Percentiles rank a stretch among this genome's conserved stretches.
Conservation (phyloP, 306 rosid genomes). For the Castanospermum australe region DNA sequence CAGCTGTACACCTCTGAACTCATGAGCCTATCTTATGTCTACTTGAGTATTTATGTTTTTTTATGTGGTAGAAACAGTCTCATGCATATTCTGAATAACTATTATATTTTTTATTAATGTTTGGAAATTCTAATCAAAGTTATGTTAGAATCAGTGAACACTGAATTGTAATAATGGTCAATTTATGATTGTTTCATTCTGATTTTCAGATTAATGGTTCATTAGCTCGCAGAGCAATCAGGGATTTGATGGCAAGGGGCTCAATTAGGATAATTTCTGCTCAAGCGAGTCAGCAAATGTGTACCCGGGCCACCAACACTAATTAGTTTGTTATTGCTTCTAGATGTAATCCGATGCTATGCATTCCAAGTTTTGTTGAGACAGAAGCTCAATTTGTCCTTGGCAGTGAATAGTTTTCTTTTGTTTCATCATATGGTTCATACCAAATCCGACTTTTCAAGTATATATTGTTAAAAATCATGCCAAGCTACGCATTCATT, state of each 20-base stretch:
- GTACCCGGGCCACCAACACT: constrained; percentile 13
- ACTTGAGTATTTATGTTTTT: no score
- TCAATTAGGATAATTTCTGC: constrained; percentile 22
- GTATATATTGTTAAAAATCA: no score
- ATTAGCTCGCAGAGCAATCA: constrained; percentile 25
- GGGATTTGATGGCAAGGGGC: constrained; percentile 24
- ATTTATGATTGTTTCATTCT: background rate
- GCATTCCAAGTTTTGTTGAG: background rate
- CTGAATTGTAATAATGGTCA: background rate
- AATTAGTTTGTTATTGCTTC: background rate
- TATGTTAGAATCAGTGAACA: background rate
- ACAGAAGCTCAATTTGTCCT: no score
- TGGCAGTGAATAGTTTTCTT: background rate
- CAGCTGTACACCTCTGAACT: background rate
- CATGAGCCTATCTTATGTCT: background rate
- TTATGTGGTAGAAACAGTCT: background rate
- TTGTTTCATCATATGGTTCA: background rate
- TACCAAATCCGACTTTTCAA: no score
- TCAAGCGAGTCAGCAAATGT: constrained; percentile 27
- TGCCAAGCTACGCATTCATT: no score
- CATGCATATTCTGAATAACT: background rate
- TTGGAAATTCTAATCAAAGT: background rate
- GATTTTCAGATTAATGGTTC: constrained; percentile 28
- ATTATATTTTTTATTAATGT: background rate
- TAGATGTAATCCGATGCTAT: background rate